Base-by-base conservation (phyloP, 345 rosid species). In the Sonneratia caseolaris region DNA sequence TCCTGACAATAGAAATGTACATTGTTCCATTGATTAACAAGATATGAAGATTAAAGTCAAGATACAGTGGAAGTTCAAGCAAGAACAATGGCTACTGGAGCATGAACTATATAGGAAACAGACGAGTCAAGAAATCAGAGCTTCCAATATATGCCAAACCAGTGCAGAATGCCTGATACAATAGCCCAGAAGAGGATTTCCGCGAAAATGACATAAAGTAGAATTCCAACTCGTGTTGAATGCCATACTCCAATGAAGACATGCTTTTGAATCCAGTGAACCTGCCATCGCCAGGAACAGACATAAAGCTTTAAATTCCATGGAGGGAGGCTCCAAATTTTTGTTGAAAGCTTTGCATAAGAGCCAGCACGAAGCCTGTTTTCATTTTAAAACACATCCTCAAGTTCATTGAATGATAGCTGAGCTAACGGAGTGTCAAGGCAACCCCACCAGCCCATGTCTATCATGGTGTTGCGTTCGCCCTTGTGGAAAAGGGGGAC, bases 151-250 rank as follows among this genome's bases (percentile, higher is more conserved):
- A 90, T 79, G 21, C 79, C 78, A 37, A 78, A 72, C 61, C 84
- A 70, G 72, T 92, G 86, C 70, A 86, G 72, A 76, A 83, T 62
- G 69, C 96, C 96, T 0, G 92, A 69, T 49, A 84, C 82, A 32
- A 88, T 66, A 27, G 77, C 87, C 97, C 93, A 90, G 42, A 92
- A 89, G 67, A 88, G 77, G 72, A 92, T 92, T 83, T 90, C 96
- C 0, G 80, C 89, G 56, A 92, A 86, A n/a, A 89, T 74, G 64
- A 89, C 97, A 74, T 88, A 88, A 38, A 92, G 82, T 8, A 92
- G 80, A 48, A 81, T 79, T 21, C 93, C 92, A 19, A 81, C 83
- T 72, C 87, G 82, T 72, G 62, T 76, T 5, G 97, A 90, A 80
- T 76, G 85, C 92, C 91, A 88, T 15, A 87, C 88, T 64, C 83